These are phyloP conservation scores for Pseudopyrenochaeta lycopersici DNA, from an alignment of 2,329 filamentous ascomycete genomes.

Conservation along the genomic window DNA sequence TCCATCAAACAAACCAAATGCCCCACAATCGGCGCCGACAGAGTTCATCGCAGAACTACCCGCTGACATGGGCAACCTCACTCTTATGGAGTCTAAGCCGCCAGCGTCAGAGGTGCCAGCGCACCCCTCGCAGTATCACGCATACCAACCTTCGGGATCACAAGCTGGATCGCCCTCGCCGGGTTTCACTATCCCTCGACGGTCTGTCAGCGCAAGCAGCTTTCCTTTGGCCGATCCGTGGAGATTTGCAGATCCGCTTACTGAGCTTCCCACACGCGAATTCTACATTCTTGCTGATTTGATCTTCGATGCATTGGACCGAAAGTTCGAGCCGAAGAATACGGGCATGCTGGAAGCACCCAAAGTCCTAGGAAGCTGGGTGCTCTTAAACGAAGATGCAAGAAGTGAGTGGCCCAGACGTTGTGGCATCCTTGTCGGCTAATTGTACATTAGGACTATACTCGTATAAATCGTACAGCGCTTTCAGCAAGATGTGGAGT, in stretches of 20 bases:
- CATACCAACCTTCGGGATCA: constrained; percentile 30
- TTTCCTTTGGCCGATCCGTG: constrained; percentile 44
- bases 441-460: constrained; percentile 33
- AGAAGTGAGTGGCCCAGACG: constrained; percentile 28
- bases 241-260: constrained; percentile 42
- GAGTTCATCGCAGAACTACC: constrained; percentile 48
- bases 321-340: constrained; percentile 45
- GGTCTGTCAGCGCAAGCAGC: constrained; percentile 38
- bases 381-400: constrained; percentile 37
- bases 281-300: constrained; percentile 48
- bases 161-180: constrained; percentile 27
- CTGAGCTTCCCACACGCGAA: constrained; percentile 45
- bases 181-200: constrained; percentile 37
- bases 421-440: background rate
- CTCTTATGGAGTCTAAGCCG: constrained; percentile 25
- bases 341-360: constrained; percentile 45
- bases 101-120: constrained; percentile 6
- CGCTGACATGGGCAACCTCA: constrained; percentile 41
- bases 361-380: constrained; percentile 45
- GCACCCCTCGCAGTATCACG: constrained; percentile 34
- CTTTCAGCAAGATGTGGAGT: constrained; percentile 44
- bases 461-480: constrained; percentile 36
- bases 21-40: constrained; percentile 19
- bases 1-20: constrained; percentile 9
- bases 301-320: constrained; percentile 44